Percentiles rank a stretch among this genome's conserved stretches.
phyloP scores from a whole-genome alignment of 2,329 filamentous ascomycete genomes.

The Sodiomyces alkalinus region DNA sequence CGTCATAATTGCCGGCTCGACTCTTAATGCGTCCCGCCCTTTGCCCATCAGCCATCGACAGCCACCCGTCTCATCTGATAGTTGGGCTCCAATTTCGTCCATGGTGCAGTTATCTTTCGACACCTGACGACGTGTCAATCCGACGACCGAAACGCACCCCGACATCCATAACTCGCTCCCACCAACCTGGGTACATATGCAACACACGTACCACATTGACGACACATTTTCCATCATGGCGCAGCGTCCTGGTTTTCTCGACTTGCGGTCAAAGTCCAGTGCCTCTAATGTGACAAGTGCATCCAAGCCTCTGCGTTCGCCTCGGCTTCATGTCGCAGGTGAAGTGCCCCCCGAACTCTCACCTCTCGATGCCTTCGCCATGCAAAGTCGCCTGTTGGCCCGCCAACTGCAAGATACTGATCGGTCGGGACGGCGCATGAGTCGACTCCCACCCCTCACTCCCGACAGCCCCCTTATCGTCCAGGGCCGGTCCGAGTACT shows the following conservation, averaged over 20 bases:
- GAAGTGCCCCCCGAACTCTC: conserved; percentile 82
- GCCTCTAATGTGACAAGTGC: conserved; percentile 27
- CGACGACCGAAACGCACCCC: neutral
- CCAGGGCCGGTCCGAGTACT: conserved; percentile 66
- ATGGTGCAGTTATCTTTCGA: no score
- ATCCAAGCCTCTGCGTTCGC: conserved; percentile 49
- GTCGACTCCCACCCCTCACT: conserved; percentile 69
- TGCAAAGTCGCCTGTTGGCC: conserved; percentile 77
- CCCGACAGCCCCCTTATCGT: conserved; percentile 66
- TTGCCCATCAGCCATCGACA: no score
- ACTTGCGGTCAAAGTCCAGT: conserved; percentile 42
- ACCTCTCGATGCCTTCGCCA: conserved; percentile 85
- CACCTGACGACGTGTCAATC: no score
- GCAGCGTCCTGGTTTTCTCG: conserved; percentile 40
- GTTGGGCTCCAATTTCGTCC: no score
- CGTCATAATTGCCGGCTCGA: no score
- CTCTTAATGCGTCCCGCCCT: no score
- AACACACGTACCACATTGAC: no score
- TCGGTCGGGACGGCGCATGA: conserved; percentile 63
- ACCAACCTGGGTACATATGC: no score
- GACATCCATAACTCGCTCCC: conserved; percentile 2
- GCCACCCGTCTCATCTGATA: no score
- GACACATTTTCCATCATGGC: conserved; percentile 37
- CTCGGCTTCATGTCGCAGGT: conserved; percentile 60
- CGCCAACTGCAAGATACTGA: conserved; percentile 71